These are phyloP conservation scores for Chlorencoelia australis DNA, from an alignment of 2,329 filamentous ascomycete species.

Conservation along the genomic window DNA sequence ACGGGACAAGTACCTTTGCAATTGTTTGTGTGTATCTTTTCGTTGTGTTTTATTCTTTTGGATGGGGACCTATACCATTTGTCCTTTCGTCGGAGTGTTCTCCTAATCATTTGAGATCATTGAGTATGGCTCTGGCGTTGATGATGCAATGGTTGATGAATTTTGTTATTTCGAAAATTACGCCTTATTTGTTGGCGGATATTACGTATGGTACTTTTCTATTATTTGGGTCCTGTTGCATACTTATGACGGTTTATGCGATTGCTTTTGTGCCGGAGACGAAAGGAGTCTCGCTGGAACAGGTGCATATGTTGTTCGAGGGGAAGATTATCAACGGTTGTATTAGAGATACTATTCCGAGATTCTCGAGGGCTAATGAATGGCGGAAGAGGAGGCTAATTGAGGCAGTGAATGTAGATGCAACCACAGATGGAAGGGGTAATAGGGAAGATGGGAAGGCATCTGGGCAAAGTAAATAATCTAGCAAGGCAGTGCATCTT, in stretches of 20 bases:
- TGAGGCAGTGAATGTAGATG: no score
- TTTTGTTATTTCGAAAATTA: constrained; percentile 48
- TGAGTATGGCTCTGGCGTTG: constrained; percentile 47
- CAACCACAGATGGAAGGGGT: no score
- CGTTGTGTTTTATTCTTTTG: constrained; percentile 55
- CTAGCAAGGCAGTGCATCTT: no score
- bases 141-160: constrained; percentile 66
- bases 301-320: constrained; percentile 30
- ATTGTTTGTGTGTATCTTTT: constrained; percentile 62
- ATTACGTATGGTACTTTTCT: constrained; percentile 20
- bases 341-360: constrained; percentile 3
- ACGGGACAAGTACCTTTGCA: constrained; percentile 41
- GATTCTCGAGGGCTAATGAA: neutral
- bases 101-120: constrained; percentile 39
- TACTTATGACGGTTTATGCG: constrained; percentile 7
- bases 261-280: constrained; percentile 46
- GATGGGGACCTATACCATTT: constrained; percentile 62
- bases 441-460: no score
- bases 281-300: constrained; percentile 57
- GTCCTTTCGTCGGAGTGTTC: constrained; percentile 62
- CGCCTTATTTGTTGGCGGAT: constrained; percentile 15
- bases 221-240: constrained; percentile 14
- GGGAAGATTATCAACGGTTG: constrained; percentile 1
- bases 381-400: constrained; percentile 3
- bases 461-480: no score